phyloP scores from a whole-genome alignment of 441 rosid genomes.

The Gossypium gossypioides region DNA sequence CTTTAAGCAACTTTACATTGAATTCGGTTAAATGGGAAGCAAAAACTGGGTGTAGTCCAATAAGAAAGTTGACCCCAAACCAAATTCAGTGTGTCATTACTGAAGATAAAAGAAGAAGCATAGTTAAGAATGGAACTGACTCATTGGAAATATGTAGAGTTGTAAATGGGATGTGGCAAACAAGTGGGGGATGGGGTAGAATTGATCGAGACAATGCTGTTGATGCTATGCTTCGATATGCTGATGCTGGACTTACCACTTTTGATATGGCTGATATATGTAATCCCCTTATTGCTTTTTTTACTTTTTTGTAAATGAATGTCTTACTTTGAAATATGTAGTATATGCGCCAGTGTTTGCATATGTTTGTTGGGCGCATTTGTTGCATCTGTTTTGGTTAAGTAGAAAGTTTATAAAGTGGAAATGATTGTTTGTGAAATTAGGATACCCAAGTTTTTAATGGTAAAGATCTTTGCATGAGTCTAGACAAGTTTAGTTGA shows the following conservation, averaged over 20 bases:
- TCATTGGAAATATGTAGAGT: slow-evolving; percentile 41
- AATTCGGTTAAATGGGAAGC: slow-evolving; percentile 16
- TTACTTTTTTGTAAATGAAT: background rate
- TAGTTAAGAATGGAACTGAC: slow-evolving; percentile 48
- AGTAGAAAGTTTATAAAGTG: background rate
- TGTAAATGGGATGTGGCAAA: slow-evolving; percentile 67
- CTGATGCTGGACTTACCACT: slow-evolving; percentile 44
- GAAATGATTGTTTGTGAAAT: background rate
- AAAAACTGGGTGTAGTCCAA: slow-evolving; percentile 9
- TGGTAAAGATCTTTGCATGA: background rate
- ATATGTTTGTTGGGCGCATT: background rate
- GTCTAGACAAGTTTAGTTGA: background rate
- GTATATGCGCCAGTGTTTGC: background rate
- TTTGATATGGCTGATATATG: slow-evolving; percentile 65
- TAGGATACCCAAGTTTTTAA: background rate
- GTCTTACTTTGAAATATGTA: slow-evolving; percentile 8
- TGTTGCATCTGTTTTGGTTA: background rate
- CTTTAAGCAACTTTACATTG: slow-evolving; percentile 25
- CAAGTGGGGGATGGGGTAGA: slow-evolving; percentile 55
- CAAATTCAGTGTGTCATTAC: slow-evolving; percentile 26
- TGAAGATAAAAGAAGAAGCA: slow-evolving; percentile 23
- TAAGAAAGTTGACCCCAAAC: slow-evolving; percentile 18
- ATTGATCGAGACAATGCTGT: slow-evolving; percentile 36
- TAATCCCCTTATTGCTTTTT: slow-evolving; percentile 17
- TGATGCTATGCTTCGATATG: slow-evolving; percentile 48